These are phyloP conservation scores for Yamadazyma pseudoaaseri DNA, from an alignment of 1,139 yeast species.

Conservation along the genomic window DNA sequence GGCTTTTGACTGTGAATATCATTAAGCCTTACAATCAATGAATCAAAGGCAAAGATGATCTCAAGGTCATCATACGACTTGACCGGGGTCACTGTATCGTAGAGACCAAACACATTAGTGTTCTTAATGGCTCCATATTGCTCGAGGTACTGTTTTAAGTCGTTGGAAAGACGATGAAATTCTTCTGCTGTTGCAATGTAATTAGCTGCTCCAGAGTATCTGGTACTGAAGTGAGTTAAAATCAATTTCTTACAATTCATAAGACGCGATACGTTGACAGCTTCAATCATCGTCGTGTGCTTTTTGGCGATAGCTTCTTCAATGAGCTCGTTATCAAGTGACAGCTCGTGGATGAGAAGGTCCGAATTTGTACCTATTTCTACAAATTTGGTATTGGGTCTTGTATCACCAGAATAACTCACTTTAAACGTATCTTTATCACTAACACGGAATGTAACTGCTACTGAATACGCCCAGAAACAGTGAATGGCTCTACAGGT, in stretches of 20 bases:
- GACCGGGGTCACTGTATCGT: conserved; percentile 10
- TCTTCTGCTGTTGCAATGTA: conserved; percentile 27
- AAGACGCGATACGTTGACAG: conserved; percentile 61
- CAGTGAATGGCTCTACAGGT: conserved; percentile 86
- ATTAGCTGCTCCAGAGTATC: conserved; percentile 72
- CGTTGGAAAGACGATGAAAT: conserved; percentile 20
- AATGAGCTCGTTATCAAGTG: conserved; percentile 77
- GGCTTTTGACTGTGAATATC: conserved; percentile 18
- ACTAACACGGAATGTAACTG: conserved; percentile 48
- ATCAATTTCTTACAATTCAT: conserved; percentile 76
- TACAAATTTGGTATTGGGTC: conserved; percentile 68
- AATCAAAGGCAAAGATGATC: conserved; percentile 43
- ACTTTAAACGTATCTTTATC: conserved; percentile 50
- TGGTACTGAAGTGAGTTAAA: conserved; percentile 88
- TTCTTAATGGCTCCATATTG: conserved; percentile 16
- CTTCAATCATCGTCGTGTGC: conserved; percentile 92
- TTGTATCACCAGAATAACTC: conserved; percentile 92
- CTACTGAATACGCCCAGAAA: conserved; percentile 74
- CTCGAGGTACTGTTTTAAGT: conserved; percentile 25
- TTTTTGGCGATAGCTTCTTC: conserved; percentile 80
- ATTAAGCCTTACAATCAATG: conserved; percentile 32
- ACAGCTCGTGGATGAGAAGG: conserved; percentile 86
- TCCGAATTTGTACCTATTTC: conserved; percentile 70
- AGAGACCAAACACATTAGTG: conserved; percentile 28
- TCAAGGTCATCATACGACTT: conserved; percentile 29